Percentiles rank a stretch among this genome's conserved stretches.
These are phyloP conservation scores for Podospora fimiseda DNA, from an alignment of 495 filamentous ascomycete species.

Conservation along the genomic window DNA sequence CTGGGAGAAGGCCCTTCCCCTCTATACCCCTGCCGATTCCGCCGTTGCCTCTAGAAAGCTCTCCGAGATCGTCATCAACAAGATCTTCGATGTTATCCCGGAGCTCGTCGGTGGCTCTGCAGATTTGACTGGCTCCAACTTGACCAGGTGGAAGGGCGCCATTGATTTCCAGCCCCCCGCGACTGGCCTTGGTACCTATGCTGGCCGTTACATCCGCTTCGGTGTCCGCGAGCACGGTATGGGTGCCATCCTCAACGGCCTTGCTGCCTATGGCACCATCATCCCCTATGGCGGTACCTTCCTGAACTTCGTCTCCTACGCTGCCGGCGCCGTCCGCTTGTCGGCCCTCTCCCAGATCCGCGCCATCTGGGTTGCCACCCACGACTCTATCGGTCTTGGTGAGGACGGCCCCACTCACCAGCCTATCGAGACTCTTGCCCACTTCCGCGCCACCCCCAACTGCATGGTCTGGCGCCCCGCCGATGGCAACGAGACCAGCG, in stretches of 20 bases:
- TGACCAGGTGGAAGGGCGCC: slow-evolving; percentile 95
- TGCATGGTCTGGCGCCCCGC: slow-evolving; percentile 99
- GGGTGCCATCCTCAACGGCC: slow-evolving; percentile 97
- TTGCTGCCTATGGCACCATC: slow-evolving; percentile 90
- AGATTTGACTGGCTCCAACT: slow-evolving; percentile 96
- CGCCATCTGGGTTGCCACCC: slow-evolving; percentile 92
- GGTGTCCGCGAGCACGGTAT: slow-evolving; percentile 97
- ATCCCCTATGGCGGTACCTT: slow-evolving; percentile 95
- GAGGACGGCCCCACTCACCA: slow-evolving; percentile 99
- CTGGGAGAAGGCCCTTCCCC: slow-evolving; percentile 91
- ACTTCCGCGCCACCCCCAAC: slow-evolving; percentile 99
- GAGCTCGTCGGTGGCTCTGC: slow-evolving; percentile 95
- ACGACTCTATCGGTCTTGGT: slow-evolving; percentile 98
- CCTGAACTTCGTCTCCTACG: slow-evolving; percentile 99
- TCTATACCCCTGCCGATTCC: slow-evolving; percentile 80
- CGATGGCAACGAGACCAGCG: slow-evolving; percentile 96
- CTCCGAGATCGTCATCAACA: slow-evolving; percentile 86
- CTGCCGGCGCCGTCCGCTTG: slow-evolving; percentile 88
- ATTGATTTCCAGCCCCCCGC: slow-evolving; percentile 94
- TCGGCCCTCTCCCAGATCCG: slow-evolving; percentile 88
- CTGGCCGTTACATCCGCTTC: slow-evolving; percentile 91
- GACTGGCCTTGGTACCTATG: slow-evolving; percentile 76
- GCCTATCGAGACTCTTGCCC: slow-evolving; percentile 97
- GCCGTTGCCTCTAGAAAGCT: slow-evolving; percentile 90
- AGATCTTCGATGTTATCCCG: slow-evolving; percentile 75